Evolutionary conservation across 2,329 filamentous ascomycete genomes (phyloP).

Genomic region (Claviceps humidiphila): DNA sequence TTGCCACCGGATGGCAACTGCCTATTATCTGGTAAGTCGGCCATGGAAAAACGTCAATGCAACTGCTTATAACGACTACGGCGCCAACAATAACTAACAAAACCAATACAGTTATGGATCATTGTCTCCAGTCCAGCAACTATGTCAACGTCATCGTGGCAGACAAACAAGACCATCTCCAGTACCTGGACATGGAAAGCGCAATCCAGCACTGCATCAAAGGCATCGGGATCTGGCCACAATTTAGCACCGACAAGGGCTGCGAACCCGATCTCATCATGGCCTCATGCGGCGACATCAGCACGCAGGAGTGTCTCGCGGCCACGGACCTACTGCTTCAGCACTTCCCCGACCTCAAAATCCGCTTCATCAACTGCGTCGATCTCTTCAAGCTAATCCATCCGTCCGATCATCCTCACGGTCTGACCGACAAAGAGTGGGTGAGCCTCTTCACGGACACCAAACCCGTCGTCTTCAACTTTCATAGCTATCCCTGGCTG

Average conservation of each 20-base stretch:
- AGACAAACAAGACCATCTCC: conserved; percentile 68
- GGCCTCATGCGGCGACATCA: conserved; percentile 62
- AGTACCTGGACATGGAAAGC: conserved; percentile 61
- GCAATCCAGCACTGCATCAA: conserved; percentile 67
- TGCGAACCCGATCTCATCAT: conserved; percentile 62
- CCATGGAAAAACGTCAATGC: background rate
- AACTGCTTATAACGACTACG: too few species aligned
- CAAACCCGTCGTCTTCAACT: conserved; percentile 68
- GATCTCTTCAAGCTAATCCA: conserved; percentile 72
- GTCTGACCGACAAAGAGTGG: conserved; percentile 54
- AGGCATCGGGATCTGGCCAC: conserved; percentile 65
- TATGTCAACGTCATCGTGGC: conserved; percentile 73
- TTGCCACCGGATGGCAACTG: conserved; percentile 70
- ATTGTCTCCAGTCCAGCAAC: conserved; percentile 60
- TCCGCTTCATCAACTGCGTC: conserved; percentile 69
- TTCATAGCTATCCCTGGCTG: conserved; percentile 73
- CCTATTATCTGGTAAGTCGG: conserved; percentile 41
- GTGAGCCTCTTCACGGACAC: conserved; percentile 56
- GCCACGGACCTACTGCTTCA: conserved; percentile 62
- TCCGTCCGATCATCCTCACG: conserved; percentile 57
- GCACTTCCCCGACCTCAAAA: conserved; percentile 57
- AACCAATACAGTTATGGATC: conserved; percentile 43
- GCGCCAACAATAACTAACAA: background rate
- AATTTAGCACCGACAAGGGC: conserved; percentile 58
- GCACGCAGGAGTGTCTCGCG: conserved; percentile 61